Conservation (phyloP, 2,329 filamentous ascomycete species). For the Phaeosphaeriaceae sp. region DNA sequence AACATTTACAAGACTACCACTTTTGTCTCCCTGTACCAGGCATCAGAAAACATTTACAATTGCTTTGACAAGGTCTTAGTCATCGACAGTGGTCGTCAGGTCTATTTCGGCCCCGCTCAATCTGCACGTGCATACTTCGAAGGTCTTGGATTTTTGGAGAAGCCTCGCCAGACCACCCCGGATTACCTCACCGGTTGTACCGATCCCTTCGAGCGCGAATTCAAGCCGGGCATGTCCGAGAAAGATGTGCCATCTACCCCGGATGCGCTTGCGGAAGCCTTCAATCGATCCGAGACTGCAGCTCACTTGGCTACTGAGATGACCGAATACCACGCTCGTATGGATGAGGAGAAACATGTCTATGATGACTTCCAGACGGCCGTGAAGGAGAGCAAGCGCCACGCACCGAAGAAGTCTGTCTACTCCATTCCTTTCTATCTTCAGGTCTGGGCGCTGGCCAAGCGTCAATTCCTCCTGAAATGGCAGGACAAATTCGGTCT, state of each 20-base stretch:
- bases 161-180: conserved; percentile 78
- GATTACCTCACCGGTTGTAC: conserved; percentile 85
- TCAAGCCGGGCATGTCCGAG: conserved; percentile 69
- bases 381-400: conserved; percentile 79
- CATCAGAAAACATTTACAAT: conserved; percentile 80
- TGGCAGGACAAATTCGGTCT: conserved; percentile 85
- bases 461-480: conserved; percentile 84
- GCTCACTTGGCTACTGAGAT: conserved; percentile 70
- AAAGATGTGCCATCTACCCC: conserved; percentile 73
- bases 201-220: conserved; percentile 82
- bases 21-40: conserved; percentile 86
- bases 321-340: conserved; percentile 68
- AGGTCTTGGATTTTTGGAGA: conserved; percentile 74
- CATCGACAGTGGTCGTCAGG: conserved; percentile 76
- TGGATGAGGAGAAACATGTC: conserved; percentile 69
- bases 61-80: conserved; percentile 86
- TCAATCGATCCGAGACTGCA: conserved; percentile 68
- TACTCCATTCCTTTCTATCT: conserved; percentile 84
- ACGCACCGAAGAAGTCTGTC: conserved; percentile 74
- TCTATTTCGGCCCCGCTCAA: conserved; percentile 74
- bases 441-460: conserved; percentile 83
- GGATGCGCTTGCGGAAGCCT: conserved; percentile 72
- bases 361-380: conserved; percentile 80
- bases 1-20: conserved; percentile 85
- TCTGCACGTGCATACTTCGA: conserved; percentile 80